A percentile compares a stretch with the other conserved stretches of the same genome.
These are phyloP conservation scores for Pythium myriotylum DNA, from an alignment of 352 stramenopile species.

Conservation along the genomic window DNA sequence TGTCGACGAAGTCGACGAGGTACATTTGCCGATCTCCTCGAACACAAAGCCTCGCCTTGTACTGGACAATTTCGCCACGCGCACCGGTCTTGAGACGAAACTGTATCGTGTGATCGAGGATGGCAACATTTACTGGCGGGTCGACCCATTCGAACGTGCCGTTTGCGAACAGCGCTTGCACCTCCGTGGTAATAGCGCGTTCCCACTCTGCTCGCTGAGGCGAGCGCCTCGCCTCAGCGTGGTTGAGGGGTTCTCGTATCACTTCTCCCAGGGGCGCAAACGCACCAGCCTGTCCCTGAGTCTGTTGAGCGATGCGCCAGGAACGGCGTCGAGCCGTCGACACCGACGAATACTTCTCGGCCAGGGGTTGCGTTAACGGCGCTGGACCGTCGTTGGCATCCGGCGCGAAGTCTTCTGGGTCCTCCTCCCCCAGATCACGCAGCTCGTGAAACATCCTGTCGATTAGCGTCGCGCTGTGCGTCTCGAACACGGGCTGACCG, in stretches of 20 bases:
- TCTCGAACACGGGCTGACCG: neutral
- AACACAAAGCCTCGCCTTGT: constrained; percentile 7
- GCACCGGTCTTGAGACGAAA: constrained; percentile 3
- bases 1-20: constrained; percentile 2
- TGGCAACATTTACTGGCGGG: neutral
- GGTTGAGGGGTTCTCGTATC: constrained; percentile 10
- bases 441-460: constrained; percentile 12
- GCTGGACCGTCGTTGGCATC: neutral
- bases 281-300: neutral
- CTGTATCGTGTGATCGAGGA: constrained; percentile 11
- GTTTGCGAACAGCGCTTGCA: constrained; percentile 6
- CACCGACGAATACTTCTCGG: neutral
- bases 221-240: constrained; percentile 3
- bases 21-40: neutral
- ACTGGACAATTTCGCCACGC: neutral
- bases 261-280: constrained; percentile 3
- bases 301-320: neutral
- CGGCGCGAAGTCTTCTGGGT: neutral
- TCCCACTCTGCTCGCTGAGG: constrained; percentile 5
- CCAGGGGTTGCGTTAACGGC: too few species aligned
- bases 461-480: constrained; percentile 5
- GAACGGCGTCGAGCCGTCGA: neutral
- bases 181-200: constrained; percentile 2
- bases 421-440: neutral
- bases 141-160: constrained; percentile 9